Conservation (phyloP, 345 rosid genomes). For the Firmiana major region DNA sequence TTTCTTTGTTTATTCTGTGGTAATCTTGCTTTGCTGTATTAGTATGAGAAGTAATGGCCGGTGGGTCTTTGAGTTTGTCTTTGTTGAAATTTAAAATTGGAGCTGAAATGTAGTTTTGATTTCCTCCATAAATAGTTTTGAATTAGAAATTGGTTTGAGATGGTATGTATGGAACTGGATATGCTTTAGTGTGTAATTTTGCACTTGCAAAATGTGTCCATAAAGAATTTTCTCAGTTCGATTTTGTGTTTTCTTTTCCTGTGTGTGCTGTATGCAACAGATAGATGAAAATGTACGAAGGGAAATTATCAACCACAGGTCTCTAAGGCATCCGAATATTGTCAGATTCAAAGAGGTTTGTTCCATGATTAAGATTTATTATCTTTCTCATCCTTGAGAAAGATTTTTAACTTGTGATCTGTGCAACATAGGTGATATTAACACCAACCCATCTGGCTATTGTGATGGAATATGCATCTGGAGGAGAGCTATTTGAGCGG, state of each 20-base stretch:
- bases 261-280: conserved; percentile 33
- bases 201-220: background rate
- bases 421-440: conserved; percentile 50
- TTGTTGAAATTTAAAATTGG: background rate
- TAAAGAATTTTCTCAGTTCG: background rate
- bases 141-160: background rate
- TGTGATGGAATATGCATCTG: conserved; percentile 84
- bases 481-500: conserved; percentile 82
- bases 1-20: background rate
- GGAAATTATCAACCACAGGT: conserved; percentile 79
- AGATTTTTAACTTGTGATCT: background rate
- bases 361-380: background rate
- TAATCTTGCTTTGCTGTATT: background rate
- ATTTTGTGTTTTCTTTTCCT: background rate
- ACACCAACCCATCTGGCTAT: conserved; percentile 84
- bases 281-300: conserved; percentile 80
- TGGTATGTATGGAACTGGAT: background rate
- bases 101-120: background rate
- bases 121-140: background rate
- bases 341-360: conserved; percentile 77
- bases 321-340: conserved; percentile 76
- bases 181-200: background rate
- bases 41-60: background rate
- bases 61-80: background rate
- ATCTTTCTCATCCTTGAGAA: conserved; percentile 2